Evolutionary conservation across 2,329 filamentous ascomycete genomes (phyloP), one percentile per base, ranked within the genome.

Genomic region (Trichophyton equinum): DNA sequence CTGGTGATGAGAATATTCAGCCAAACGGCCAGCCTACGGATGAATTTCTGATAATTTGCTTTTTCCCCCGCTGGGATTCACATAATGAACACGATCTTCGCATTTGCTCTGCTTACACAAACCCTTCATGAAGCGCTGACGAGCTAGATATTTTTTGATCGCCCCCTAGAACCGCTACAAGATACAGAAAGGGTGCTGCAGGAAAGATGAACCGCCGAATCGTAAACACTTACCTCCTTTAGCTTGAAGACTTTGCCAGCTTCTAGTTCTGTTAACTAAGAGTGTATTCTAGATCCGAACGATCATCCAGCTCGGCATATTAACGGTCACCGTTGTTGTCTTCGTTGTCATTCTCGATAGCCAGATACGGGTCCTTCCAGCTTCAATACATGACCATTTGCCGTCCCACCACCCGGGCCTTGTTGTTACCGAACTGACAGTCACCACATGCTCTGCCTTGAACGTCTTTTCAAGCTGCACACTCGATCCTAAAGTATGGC

Each of bases 281-380:
- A 58, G 3, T n/a, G n/a, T 20, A 51, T n/a, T 62, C 2, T 64
- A 82, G 80, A 76, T 81, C 62, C 78, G 80, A 61, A 90, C 90
- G 65, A 82, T 87, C 70, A 79, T 87, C 71, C 89, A 96, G 81
- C 83, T 94, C 70, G 78, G 81, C 65, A 78, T 84, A 61, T 79
- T 90, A 61, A 79, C 83, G 61, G 72, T 82, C 66, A 77, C 90
- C 69, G 82, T 87, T 66, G 78, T 92, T 66, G 71, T 91, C 68
- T 75, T 92, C 68, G 75, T 91, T 66, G 85, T 92, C 73, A 81
- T 95, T 73, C 85, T 96, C 77, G 91, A 96, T 76, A 88, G 86
- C 70, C 89, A 87, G 72, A 95, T 94, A 77, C 83, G 88, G 67
- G 87, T 96, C 62, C 84, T 96, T 40, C 91, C 91, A 47, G 85